Base-by-base conservation (phyloP, 306 rosid genomes). In the Malus orientalis region DNA sequence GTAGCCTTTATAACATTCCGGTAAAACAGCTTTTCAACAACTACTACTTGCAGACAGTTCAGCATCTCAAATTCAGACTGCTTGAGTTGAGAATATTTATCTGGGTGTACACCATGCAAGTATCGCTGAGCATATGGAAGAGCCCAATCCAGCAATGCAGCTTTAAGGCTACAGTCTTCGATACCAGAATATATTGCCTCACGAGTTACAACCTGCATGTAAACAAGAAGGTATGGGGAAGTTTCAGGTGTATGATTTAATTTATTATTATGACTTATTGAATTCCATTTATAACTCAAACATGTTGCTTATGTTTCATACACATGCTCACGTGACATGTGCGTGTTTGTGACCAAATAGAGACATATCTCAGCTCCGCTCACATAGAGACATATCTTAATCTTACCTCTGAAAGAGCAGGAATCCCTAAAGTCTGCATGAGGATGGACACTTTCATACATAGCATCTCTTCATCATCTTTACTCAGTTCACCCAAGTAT, bases 91-190 rank as follows among this genome's bases (percentile, higher is more conserved):
- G 74, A 57, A 74, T 89, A 92, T 87, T 70, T 87, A 71, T 87
- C 90, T 8, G 77, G 62, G 57, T 92, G 96, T 69, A 75, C 63
- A 69, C 84, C 71, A 74, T 55, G 66, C 58, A 94, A 47, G 81
- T 92, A 94, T 77, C 98, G 98, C 89, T 94, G 98, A 27, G 92
- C 92, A 76, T 83, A 92, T 71, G 98, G 97, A 79, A 94, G 91
- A 83, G 78, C 85, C 97, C 96, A 92, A 82, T 91, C 87, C 76
- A 94, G 68, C 83, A 92, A 82, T 76, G 93, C 86, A 55, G 82
- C 83, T 82, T 85, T 89, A 51, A 73, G 71, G 82, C 87, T 79
- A 75, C 69, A 71, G 83, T 92, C 91, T 80, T 81, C 84, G 62
- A 40, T 69, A 75, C 93, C 91, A 82, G 85, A 72, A 85, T 80